Base-by-base conservation (phyloP, 176 grass and related monocot species). In the Calamus simplicifolius region DNA sequence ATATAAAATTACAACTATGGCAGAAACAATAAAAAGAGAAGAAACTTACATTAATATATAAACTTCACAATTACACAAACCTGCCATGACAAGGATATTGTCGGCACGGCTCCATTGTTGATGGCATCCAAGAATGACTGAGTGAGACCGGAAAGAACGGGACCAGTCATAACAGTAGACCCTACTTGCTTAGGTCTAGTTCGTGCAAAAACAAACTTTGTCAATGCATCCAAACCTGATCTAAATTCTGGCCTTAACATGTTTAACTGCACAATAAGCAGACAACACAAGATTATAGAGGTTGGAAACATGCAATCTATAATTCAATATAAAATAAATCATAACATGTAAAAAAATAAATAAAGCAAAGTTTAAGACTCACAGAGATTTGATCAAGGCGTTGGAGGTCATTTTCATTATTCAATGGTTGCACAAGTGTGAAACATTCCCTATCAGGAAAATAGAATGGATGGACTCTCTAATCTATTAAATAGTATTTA, bases 361-460 rank as follows among this genome's bases (percentile, higher is more conserved):
- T 5, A 64, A 52, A 51, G 7, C 18, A 63, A 57, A 27, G 3
- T 16, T 53, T 18, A 26, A 63, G 31, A 25, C 74, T 82, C 73
- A 85, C 87, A 59, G 82, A 75, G 70, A 82, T 82, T 82, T 85
- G 87, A 82, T 82, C 82, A 54, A 90, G 82, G 27, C 51, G 78
- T 59, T 79, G 87, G 31, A 90, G 81, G 57, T 85, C 87, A 82
- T 79, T 90, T n/a, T 90, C 87, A 79, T 85, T 78, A 58, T 90
- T 80, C 35, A 90, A 59, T 21, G 87, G 87, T 8, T 82, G 77
- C 19, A 90, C 87, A 56, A 90, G 62, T 73, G 87, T 82, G 61
- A 90, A 90, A 48, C 87, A 90, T 59, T 90, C 86, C 81, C 86
- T 82, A 69, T 85, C 81, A 59, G 86, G 71, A 90, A 90, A 12